Base-by-base conservation (phyloP, 73 alveolate species). In the Breviolum minutum region DNA sequence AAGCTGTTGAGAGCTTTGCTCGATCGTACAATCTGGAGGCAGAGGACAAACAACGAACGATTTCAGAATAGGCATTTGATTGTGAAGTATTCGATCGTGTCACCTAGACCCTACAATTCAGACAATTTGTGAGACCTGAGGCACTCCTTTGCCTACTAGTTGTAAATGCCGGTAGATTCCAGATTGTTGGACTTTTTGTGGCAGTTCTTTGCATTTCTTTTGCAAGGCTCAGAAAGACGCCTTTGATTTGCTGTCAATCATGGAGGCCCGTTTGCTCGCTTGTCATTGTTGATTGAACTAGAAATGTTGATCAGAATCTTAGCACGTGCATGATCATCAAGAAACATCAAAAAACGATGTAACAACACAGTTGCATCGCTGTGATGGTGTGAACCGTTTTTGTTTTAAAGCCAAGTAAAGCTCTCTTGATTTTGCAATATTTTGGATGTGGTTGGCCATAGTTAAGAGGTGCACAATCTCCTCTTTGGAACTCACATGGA, bases 401-500 rank as follows among this genome's bases (percentile, higher is more conserved):
- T 40, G 54, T 40, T 40, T 40, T 40, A 40, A 40, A 40, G 54
- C 54, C 54, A 40, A 40, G 5, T 24, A n/a, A 7, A 1, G 82
- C 32, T 11, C 32, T 29, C 20, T 40, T 81, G 70, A 81, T 20
- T 81, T 29, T 69, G 26, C 4, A 17, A 20, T 22, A 20, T 20
- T 69, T 69, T 24, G 26, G 80, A 24, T 71, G 32, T 3, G 24
- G 26, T 8, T 8, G 82, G 14, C 26, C 82, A 24, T 8, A 26
- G 82, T 13, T 16, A 63, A 40, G 87, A 90, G 96, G 96, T 90
- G 76, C 96, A 90, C 87, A 90, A 90, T 63, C 96, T 69, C 76
- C 87, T 90, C 74, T 90, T 90, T 29, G 96, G 85, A 54, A 87
- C 96, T 71, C 96, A 90, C 87, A 90, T 90, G 96, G 96, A 90